phyloP scores from a whole-genome alignment of 2,329 filamentous ascomycete species.

The Cordyceps militaris region DNA sequence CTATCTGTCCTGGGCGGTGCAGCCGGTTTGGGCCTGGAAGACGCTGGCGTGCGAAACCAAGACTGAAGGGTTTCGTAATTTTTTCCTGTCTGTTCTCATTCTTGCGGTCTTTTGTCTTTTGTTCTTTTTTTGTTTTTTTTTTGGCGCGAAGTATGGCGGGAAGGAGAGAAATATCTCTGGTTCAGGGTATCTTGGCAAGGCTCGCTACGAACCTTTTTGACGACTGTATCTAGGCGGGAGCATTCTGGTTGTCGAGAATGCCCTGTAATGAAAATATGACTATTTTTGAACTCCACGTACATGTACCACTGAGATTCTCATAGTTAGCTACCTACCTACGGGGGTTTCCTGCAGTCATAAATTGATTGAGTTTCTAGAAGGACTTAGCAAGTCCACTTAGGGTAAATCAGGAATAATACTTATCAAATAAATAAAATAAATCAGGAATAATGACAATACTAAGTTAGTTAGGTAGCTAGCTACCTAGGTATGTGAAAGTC shows the following conservation, averaged over 20 bases:
- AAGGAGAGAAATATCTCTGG: constrained; percentile 9
- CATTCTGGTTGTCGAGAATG: constrained; percentile 16
- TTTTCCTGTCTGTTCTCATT: too few species aligned
- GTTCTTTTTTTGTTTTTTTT: background rate
- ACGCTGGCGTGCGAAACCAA: background rate
- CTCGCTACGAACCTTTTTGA: constrained; percentile 9
- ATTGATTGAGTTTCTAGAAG: too few species aligned
- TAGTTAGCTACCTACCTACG: too few species aligned
- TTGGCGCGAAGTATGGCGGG: constrained; percentile 5
- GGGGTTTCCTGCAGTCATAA: too few species aligned
- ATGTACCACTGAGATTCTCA: too few species aligned
- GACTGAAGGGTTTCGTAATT: background rate
- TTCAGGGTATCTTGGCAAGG: constrained; percentile 3
- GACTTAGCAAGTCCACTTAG: too few species aligned
- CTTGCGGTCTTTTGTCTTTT: background rate
- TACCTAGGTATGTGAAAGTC: too few species aligned
- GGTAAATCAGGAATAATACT: too few species aligned
- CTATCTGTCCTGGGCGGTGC: background rate
- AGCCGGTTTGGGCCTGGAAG: background rate
- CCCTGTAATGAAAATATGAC: constrained; percentile 25
- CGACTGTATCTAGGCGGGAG: constrained; percentile 21
- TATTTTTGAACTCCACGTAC: constrained; percentile 5
- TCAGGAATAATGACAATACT: too few species aligned
- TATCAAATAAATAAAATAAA: too few species aligned
- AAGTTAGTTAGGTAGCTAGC: too few species aligned